phyloP scores from a whole-genome alignment of 805 yeast species.

The Tetrapisispora namnaoensis region DNA sequence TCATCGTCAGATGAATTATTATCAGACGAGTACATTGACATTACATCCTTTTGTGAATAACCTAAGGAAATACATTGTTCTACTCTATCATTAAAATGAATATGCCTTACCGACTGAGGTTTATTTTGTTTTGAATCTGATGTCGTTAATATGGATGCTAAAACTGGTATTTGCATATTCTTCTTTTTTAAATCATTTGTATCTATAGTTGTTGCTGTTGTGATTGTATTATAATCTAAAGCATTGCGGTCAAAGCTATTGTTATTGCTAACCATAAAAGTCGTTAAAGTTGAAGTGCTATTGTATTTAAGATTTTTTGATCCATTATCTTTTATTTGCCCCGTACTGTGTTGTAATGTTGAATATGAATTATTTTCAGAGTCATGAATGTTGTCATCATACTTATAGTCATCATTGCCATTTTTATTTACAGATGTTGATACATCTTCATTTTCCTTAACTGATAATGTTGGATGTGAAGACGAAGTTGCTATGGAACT shows the following conservation, averaged over 20 bases:
- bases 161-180: neutral
- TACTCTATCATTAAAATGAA: slow-evolving; percentile 89
- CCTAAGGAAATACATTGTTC: slow-evolving; percentile 83
- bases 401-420: neutral
- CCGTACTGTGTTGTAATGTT: neutral
- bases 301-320: neutral
- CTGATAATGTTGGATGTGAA: neutral
- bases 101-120: slow-evolving; percentile 40
- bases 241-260: neutral
- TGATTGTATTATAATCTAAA: neutral
- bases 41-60: slow-evolving; percentile 16
- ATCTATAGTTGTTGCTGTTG: neutral
- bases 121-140: slow-evolving; percentile 4
- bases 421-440: slow-evolving; percentile 1
- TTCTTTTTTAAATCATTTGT: neutral
- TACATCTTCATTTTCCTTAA: neutral
- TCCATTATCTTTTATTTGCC: neutral
- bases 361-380: slow-evolving; percentile 1
- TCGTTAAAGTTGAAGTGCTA: slow-evolving; percentile 3
- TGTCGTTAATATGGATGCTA: slow-evolving; percentile 16
- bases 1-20: slow-evolving; percentile 28
- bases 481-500: neutral
- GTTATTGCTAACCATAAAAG: neutral
- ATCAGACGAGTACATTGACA: slow-evolving; percentile 21
- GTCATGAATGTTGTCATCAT: neutral